These are phyloP conservation scores for Colletotrichum scovillei DNA, from an alignment of 2,329 filamentous ascomycete species.

Conservation along the genomic window DNA sequence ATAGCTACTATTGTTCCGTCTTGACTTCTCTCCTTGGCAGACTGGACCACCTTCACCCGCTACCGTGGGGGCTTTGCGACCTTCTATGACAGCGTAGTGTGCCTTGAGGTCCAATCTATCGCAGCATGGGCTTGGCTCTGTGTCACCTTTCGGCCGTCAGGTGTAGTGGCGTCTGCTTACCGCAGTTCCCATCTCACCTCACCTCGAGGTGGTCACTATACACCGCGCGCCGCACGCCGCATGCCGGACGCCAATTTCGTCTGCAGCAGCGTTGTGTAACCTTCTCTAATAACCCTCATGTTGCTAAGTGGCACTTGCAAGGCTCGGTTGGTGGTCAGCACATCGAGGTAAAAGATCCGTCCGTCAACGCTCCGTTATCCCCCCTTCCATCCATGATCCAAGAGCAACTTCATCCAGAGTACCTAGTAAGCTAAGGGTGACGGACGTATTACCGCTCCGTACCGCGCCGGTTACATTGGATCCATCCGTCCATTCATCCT, in stretches of 20 bases:
- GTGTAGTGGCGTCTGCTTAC: slow-evolving; percentile 14
- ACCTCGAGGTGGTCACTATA: not conserved
- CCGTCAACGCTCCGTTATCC: slow-evolving; percentile 9
- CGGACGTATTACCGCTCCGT: slow-evolving; percentile 17
- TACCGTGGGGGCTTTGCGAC: slow-evolving; percentile 17
- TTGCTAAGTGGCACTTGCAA: slow-evolving; percentile 25
- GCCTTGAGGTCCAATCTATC: not conserved
- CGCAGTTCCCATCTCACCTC: slow-evolving; percentile 10
- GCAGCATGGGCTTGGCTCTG: slow-evolving; percentile 28
- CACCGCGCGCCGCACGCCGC: not conserved
- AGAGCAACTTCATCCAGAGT: not conserved
- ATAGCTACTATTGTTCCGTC: not conserved
- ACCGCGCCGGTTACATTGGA: slow-evolving; percentile 27
- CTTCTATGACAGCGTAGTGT: not conserved
- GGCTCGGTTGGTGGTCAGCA: slow-evolving; percentile 30
- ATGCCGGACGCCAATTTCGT: slow-evolving; percentile 22
- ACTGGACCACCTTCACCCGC: not conserved
- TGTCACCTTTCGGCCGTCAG: slow-evolving; percentile 28
- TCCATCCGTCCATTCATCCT: slow-evolving; percentile 20
- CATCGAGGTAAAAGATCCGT: slow-evolving; percentile 8
- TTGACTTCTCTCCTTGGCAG: not conserved
- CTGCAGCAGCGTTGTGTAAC: slow-evolving; percentile 33
- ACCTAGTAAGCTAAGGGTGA: not conserved
- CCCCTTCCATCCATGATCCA: not conserved
- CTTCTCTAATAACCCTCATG: slow-evolving; percentile 8